Conservation (phyloP, 345 rosid species). For the Bruguiera parviflora region DNA sequence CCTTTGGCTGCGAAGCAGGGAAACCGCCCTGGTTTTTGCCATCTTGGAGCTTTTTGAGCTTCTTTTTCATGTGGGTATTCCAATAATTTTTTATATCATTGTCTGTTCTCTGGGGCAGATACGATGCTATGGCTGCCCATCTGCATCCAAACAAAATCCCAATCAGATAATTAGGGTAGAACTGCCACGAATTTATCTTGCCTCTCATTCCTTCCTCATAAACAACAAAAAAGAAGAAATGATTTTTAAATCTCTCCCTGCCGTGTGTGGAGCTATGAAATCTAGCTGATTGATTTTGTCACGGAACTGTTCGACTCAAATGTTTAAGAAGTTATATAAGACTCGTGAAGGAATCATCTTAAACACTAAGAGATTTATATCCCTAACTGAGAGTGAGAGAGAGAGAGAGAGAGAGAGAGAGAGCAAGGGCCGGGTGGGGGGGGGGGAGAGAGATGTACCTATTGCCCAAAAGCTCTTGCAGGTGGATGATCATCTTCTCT, state of each 20-base stretch:
- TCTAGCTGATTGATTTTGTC: no score
- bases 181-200: background rate
- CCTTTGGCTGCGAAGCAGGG: constrained; percentile 40
- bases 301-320: no score
- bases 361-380: no score
- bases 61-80: constrained; percentile 87
- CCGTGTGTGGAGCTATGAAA: background rate
- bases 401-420: background rate
- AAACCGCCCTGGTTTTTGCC: constrained; percentile 35
- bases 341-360: no score
- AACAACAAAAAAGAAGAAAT: background rate
- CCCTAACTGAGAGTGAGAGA: background rate
- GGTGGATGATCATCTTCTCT: constrained; percentile 1
- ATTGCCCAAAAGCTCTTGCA: constrained; percentile 1
- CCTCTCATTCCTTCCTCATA: background rate
- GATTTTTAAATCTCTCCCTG: background rate
- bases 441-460: background rate
- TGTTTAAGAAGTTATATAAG: no score
- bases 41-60: constrained; percentile 53
- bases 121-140: constrained; percentile 99
- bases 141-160: constrained; percentile 28
- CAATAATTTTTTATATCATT: constrained; percentile 90
- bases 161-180: background rate
- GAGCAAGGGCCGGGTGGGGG: no score
- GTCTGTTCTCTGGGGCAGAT: constrained; percentile 91